These are phyloP conservation scores for Dissophora ornata DNA, from an alignment of 192 early-diverging fungal genomes.

Conservation along the genomic window DNA sequence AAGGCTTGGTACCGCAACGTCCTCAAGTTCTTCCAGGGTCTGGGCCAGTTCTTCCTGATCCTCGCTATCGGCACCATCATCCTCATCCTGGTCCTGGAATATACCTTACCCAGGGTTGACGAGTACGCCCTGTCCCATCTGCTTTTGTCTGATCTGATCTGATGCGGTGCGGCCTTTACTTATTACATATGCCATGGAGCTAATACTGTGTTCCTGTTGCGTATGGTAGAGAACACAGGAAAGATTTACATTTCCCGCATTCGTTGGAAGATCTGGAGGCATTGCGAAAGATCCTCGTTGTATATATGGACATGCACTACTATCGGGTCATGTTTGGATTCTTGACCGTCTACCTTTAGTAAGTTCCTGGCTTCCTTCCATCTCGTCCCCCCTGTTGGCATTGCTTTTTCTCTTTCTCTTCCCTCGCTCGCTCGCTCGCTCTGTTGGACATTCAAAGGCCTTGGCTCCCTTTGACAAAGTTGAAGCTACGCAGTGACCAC, in stretches of 20 bases:
- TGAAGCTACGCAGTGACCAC: conserved; percentile 2
- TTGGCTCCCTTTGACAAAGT: too few species aligned
- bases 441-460: too few species aligned
- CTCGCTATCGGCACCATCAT: conserved; percentile 41
- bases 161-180: neutral
- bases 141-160: conserved; percentile 4
- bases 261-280: conserved; percentile 61
- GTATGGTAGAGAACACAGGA: conserved; percentile 62
- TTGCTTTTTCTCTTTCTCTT: too few species aligned
- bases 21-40: conserved; percentile 42
- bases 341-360: conserved; percentile 65
- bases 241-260: conserved; percentile 61
- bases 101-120: conserved; percentile 47
- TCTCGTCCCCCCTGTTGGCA: too few species aligned
- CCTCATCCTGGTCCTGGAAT: conserved; percentile 32
- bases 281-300: conserved; percentile 58
- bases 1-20: conserved; percentile 28
- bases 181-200: neutral
- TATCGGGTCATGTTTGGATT: conserved; percentile 61
- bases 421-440: too few species aligned
- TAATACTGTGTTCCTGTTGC: too few species aligned
- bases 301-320: conserved; percentile 65
- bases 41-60: conserved; percentile 53
- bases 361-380: conserved; percentile 32
- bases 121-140: conserved; percentile 23